Percentiles rank a stretch among this genome's conserved stretches.
Evolutionary conservation across 257 asterid genomes (phyloP).

Genomic region (Nyctanthes arbortristis): DNA sequence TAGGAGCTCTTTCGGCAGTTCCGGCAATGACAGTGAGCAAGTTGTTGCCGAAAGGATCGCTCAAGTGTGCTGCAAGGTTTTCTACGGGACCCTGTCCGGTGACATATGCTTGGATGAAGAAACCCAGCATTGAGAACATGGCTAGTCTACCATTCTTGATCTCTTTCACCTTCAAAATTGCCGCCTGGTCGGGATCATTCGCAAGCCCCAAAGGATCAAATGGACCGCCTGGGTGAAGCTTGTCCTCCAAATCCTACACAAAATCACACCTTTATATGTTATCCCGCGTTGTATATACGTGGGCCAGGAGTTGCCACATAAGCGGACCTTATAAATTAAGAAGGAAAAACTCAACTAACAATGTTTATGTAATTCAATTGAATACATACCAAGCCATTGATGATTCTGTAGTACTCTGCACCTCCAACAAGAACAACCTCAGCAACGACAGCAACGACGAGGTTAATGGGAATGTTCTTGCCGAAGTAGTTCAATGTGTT

Average conservation of each 20-base stretch:
- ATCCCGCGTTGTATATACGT: too few species aligned
- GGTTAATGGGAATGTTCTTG: slow-evolving; percentile 92
- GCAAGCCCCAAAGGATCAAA: slow-evolving; percentile 94
- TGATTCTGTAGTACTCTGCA: slow-evolving; percentile 93
- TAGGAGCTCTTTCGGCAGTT: slow-evolving; percentile 75
- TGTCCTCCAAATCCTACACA: slow-evolving; percentile 81
- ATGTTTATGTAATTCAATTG: too few species aligned
- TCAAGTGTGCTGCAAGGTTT: slow-evolving; percentile 86
- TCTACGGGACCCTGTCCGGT: slow-evolving; percentile 95
- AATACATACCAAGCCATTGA: slow-evolving; percentile 71
- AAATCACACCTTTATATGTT: too few species aligned
- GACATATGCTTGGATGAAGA: slow-evolving; percentile 94
- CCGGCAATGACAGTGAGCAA: slow-evolving; percentile 88
- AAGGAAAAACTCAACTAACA: too few species aligned
- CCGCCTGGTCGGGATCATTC: slow-evolving; percentile 92
- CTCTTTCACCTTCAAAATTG: slow-evolving; percentile 90
- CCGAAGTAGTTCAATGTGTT: slow-evolving; percentile 95
- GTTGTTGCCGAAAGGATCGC: slow-evolving; percentile 97
- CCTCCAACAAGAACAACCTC: slow-evolving; percentile 97
- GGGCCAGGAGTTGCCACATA: too few species aligned
- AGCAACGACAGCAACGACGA: slow-evolving; percentile 67
- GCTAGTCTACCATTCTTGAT: slow-evolving; percentile 94
- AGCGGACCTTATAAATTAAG: too few species aligned
- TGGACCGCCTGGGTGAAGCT: slow-evolving; percentile 97
- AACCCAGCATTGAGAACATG: slow-evolving; percentile 92